These are phyloP conservation scores for Ascobolus immersus DNA, from an alignment of 495 filamentous ascomycete genomes.

Conservation along the genomic window DNA sequence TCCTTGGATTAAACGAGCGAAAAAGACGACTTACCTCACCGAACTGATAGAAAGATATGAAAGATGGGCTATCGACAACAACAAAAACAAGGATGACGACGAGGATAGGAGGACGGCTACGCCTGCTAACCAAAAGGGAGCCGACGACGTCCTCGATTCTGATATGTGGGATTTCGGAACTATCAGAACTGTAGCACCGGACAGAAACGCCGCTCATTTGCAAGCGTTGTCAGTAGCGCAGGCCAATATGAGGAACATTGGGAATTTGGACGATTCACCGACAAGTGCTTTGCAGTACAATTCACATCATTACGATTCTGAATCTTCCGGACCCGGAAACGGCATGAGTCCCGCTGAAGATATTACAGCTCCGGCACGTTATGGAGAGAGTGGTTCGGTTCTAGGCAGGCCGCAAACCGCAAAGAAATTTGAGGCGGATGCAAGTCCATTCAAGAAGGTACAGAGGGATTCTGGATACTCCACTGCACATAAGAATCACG, in stretches of 20 bases:
- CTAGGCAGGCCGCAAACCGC: no score
- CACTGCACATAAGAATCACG: no score
- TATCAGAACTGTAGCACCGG: slow-evolving; percentile 29
- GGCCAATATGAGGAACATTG: slow-evolving; percentile 14
- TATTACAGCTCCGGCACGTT: no score
- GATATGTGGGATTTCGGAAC: slow-evolving; percentile 99
- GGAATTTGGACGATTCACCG: background rate
- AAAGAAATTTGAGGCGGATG: no score
- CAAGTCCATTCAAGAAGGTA: no score
- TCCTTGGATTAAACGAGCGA: slow-evolving; percentile 70
- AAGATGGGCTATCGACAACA: slow-evolving; percentile 19
- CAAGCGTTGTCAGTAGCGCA: slow-evolving; percentile 13
- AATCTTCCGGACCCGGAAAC: background rate
- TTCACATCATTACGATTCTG: background rate
- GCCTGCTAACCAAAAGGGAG: slow-evolving; percentile 26
- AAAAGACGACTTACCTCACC: slow-evolving; percentile 52
- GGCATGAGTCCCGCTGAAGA: no score
- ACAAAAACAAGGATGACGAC: slow-evolving; percentile 50
- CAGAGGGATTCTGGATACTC: no score
- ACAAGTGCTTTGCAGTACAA: background rate
- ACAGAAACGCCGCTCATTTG: slow-evolving; percentile 7
- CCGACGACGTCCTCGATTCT: slow-evolving; percentile 39
- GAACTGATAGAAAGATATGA: slow-evolving; percentile 52
- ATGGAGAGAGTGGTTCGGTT: no score
- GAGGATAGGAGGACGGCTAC: slow-evolving; percentile 20